These are phyloP conservation scores for Lichtheimia ornata DNA, from an alignment of 371 early-diverging fungal genomes.

Conservation along the genomic window DNA sequence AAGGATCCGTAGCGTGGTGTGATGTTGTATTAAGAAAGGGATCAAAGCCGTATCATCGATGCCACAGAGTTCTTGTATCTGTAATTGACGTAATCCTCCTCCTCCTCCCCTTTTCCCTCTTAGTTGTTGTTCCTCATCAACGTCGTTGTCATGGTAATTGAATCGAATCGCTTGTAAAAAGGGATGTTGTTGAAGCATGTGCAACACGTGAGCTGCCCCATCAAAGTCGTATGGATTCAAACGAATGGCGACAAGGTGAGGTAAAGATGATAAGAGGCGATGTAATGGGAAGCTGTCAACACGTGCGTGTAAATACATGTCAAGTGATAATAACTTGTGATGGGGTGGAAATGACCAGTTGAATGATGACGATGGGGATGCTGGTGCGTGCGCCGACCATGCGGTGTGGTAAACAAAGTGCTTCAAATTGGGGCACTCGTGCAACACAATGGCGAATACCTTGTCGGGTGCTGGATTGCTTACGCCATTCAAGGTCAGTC, in stretches of 20 bases:
- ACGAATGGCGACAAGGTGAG: background rate
- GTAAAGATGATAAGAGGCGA: background rate
- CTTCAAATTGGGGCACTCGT: background rate
- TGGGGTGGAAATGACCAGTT: constrained; percentile 1
- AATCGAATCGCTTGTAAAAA: background rate
- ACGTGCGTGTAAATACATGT: background rate
- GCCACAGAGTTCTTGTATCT: too few species aligned
- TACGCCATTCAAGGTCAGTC: background rate
- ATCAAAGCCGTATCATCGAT: too few species aligned
- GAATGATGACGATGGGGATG: background rate
- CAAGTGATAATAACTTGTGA: background rate
- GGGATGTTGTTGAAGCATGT: background rate
- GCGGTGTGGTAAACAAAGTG: background rate
- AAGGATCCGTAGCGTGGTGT: background rate
- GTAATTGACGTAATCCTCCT: too few species aligned
- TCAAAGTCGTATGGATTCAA: background rate
- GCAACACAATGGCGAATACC: background rate
- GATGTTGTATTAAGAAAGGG: background rate
- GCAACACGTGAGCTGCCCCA: background rate
- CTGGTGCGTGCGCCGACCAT: background rate
- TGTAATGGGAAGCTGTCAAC: background rate
- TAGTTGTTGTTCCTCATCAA: background rate
- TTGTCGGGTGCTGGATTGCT: constrained; percentile 1
- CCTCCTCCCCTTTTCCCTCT: background rate
- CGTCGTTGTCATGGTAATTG: background rate